Percentiles rank a stretch among this genome's conserved stretches.
Conservation (phyloP, 2,329 filamentous ascomycete genomes). For the Emergomyces orientalis region DNA sequence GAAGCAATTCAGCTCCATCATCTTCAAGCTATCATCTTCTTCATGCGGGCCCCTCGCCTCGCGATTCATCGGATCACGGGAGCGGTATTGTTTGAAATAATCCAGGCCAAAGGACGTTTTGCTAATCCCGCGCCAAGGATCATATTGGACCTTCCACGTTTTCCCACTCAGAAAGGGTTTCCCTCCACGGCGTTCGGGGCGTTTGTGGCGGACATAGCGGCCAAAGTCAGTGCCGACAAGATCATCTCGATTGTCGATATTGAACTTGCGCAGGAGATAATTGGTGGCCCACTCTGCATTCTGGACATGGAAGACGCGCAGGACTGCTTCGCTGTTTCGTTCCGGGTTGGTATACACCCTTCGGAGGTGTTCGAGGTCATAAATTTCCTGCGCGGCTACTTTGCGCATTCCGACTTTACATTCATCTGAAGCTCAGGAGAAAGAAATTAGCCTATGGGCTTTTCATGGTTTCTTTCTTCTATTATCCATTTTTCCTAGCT, state of each 20-base stretch:
- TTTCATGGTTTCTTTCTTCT: neutral
- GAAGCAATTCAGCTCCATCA: slow-evolving; percentile 45
- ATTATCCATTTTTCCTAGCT: neutral
- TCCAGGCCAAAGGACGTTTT: slow-evolving; percentile 44
- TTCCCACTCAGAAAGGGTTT: slow-evolving; percentile 45
- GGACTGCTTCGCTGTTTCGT: slow-evolving; percentile 20
- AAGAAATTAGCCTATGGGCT: slow-evolving; percentile 6
- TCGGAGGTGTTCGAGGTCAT: slow-evolving; percentile 36
- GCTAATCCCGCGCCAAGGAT: slow-evolving; percentile 44
- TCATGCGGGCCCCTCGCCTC: slow-evolving; percentile 13
- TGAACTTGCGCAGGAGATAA: slow-evolving; percentile 44
- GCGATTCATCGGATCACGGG: slow-evolving; percentile 8
- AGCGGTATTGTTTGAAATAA: slow-evolving; percentile 39
- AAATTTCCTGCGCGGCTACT: slow-evolving; percentile 42
- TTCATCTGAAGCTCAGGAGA: slow-evolving; percentile 22
- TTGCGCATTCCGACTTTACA: slow-evolving; percentile 33
- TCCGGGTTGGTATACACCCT: slow-evolving; percentile 33
- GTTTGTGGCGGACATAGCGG: slow-evolving; percentile 41
- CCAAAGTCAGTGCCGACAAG: slow-evolving; percentile 43
- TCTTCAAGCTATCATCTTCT: slow-evolving; percentile 28
- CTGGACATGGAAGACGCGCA: slow-evolving; percentile 42
- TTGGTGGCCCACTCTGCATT: slow-evolving; percentile 44
- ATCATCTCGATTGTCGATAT: slow-evolving; percentile 41
- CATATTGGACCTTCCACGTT: slow-evolving; percentile 42
- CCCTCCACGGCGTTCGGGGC: slow-evolving; percentile 40